Evolutionary conservation across 2,329 filamentous ascomycete species (phyloP), one percentile per base, ranked within the genome.

Genomic region (Colletotrichum tabaci): DNA sequence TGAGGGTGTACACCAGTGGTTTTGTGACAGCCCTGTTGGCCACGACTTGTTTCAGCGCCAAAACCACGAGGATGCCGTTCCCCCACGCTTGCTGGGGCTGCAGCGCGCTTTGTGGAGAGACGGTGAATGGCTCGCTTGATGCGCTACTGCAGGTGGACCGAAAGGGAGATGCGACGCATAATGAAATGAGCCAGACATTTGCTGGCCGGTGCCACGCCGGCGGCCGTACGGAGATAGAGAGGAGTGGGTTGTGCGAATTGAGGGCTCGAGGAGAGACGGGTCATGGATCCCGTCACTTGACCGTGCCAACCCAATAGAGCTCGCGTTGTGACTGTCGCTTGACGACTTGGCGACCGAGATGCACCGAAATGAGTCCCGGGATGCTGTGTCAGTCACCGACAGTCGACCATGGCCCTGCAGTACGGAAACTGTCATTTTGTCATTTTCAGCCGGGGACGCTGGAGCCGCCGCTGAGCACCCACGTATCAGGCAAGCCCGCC

Each of bases 311-410:
- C 47, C 38, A 47, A 64, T 55, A n/a, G 35, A 44, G 8, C 50
- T 58, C 57, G 57, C 58, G n/a, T 62, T 47, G 42, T 67, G 58
- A 18, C 60, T 46, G 46, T 68, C 46, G 69, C 69, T 57, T 38
- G 53, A 67, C 46, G 53, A 68, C 65, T 69, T 71, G 58, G 65
- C 69, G 53, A 55, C 58, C 69, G 52, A 68, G 58, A 63, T 64
- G 65, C 65, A 68, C 69, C 69, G 69, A 71, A 71, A 71, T 71
- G 58, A 71, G 58, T 26, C 53, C 58, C 47, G 58, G 58, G 67
- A 47, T 47, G 23, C 40, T 69, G 52, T 71, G 65, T 63, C 68
- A 68, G 65, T 71, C 65, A 68, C 68, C 64, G 68, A 71, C 65
- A 71, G 64, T 58, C 68, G 64, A 65, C 57, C 46, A 64, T 42